These are phyloP conservation scores for Suillus clintonianus DNA, from an alignment of 768 basidiomycete species.

Conservation along the genomic window DNA sequence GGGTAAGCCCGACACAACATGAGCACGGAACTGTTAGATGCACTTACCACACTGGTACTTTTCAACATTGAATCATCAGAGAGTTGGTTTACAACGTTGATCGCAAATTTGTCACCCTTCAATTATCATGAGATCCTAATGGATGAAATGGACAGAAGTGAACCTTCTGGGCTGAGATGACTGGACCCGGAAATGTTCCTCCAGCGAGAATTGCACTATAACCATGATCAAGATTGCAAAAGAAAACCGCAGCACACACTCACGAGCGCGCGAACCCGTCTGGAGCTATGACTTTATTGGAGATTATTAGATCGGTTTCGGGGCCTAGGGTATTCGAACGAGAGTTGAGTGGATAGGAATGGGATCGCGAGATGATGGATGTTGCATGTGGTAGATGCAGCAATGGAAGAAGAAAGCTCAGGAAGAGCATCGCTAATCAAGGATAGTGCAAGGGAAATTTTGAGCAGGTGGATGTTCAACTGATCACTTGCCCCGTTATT, in stretches of 20 bases:
- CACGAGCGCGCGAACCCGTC: slow-evolving; percentile 51
- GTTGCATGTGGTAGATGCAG: too few relatives aligned
- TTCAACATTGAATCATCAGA: slow-evolving; percentile 48
- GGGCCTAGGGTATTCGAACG: too few relatives aligned
- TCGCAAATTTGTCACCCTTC: slow-evolving; percentile 36
- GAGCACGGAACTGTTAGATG: neutral
- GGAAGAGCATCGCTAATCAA: slow-evolving; percentile 16
- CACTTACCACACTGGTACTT: slow-evolving; percentile 50
- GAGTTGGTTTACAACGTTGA: slow-evolving; percentile 49
- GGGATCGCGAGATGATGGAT: slow-evolving; percentile 39
- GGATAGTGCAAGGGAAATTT: too few relatives aligned
- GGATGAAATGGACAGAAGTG: neutral
- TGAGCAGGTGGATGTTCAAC: too few relatives aligned
- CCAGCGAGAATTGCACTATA: slow-evolving; percentile 25
- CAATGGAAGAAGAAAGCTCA: too few relatives aligned
- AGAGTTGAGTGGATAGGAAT: too few relatives aligned
- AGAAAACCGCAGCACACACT: slow-evolving; percentile 11
- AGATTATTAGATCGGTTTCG: too few relatives aligned
- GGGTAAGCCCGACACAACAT: neutral
- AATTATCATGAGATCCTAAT: slow-evolving; percentile 10
- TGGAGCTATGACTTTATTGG: too few relatives aligned
- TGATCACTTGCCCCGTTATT: too few relatives aligned
- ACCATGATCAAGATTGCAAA: neutral
- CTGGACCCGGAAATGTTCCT: slow-evolving; percentile 42
- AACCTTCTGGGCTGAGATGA: slow-evolving; percentile 35